Evolutionary conservation across 208 protist genomes (phyloP).

Genomic region (Crithidia expoeki): DNA sequence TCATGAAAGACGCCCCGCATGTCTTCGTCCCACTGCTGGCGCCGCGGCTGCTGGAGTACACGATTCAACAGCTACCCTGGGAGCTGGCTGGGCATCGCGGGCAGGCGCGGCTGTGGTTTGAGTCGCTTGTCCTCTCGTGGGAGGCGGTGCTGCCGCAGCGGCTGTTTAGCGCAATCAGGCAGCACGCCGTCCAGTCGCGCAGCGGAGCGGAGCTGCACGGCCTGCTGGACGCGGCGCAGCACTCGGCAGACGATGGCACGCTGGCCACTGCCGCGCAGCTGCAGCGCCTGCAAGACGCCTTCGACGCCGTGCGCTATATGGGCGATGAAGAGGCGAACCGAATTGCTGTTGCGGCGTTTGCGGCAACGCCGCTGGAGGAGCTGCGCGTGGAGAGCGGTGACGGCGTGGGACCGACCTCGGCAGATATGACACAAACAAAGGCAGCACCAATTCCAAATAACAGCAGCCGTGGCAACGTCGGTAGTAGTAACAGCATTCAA

Average conservation of each 20-base stretch:
- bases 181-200: slow-evolving; percentile 61
- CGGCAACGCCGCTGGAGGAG: neutral
- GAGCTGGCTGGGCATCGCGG: slow-evolving; percentile 24
- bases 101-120: slow-evolving; percentile 53
- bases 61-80: slow-evolving; percentile 77
- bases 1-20: slow-evolving; percentile 78
- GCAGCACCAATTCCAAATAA: neutral
- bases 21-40: slow-evolving; percentile 75
- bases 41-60: slow-evolving; percentile 71
- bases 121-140: slow-evolving; percentile 75
- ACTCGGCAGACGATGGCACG: slow-evolving; percentile 28
- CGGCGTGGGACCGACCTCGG: no score
- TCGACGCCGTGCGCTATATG: slow-evolving; percentile 63
- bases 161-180: slow-evolving; percentile 48
- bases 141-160: slow-evolving; percentile 51
- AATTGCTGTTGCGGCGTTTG: slow-evolving; percentile 8
- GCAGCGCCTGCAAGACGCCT: slow-evolving; percentile 64
- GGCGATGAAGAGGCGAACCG: slow-evolving; percentile 25
- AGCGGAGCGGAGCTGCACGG: slow-evolving; percentile 65
- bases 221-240: slow-evolving; percentile 41
- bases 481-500: neutral
- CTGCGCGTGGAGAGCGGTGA: slow-evolving; percentile 7
- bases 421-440: neutral
- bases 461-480: no score
- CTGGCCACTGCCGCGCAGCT: slow-evolving; percentile 41